Conservation (phyloP, 2,329 filamentous ascomycete genomes). For the Trichoderma atroviride region DNA sequence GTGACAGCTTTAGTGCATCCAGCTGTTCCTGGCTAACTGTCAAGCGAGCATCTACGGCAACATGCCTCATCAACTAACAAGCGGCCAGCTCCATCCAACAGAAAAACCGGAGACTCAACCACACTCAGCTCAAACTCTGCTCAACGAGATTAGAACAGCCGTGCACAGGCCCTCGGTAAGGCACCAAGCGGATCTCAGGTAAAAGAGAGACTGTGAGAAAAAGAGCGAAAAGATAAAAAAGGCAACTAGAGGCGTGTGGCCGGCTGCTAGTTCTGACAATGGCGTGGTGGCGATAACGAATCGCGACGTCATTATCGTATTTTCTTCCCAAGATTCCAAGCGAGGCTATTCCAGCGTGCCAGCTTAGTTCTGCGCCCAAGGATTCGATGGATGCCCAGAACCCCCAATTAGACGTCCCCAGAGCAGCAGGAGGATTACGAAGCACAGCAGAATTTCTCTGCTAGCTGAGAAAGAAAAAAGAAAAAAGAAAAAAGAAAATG, state of each 20-base stretch:
- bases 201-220: not conserved
- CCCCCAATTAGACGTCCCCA: not conserved
- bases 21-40: conserved; percentile 18
- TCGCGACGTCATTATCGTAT: conserved; percentile 25
- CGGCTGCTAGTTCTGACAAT: conserved; percentile 11
- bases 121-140: not conserved
- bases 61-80: conserved; percentile 4
- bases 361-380: conserved; percentile 17
- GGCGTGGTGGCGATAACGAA: conserved; percentile 23
- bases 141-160: not conserved
- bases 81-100: too few species aligned
- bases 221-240: not conserved
- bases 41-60: not conserved
- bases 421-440: not conserved
- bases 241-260: conserved; percentile 3
- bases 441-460: not conserved
- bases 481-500: not conserved
- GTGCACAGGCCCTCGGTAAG: not conserved
- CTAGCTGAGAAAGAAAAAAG: not conserved
- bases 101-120: too few species aligned
- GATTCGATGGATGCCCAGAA: not conserved
- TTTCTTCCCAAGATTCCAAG: not conserved
- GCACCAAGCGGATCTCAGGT: not conserved
- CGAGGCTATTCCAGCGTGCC: conserved; percentile 24
- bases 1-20: not conserved